A percentile compares a stretch with the other conserved stretches of the same genome.
These are phyloP conservation scores for Microcos paniculata DNA, from an alignment of 345 rosid species.

Conservation along the genomic window DNA sequence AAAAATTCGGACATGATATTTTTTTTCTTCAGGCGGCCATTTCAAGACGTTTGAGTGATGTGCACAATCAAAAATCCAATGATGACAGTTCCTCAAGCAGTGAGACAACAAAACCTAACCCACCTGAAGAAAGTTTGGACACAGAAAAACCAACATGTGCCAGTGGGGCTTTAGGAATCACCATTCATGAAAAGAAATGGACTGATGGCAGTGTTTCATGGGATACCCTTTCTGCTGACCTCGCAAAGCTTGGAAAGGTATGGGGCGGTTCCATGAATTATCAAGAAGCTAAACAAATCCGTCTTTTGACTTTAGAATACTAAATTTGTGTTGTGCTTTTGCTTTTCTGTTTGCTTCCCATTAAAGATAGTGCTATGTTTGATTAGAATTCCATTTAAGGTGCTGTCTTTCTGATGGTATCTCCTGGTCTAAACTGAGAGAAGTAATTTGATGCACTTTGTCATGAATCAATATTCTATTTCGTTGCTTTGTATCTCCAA, in stretches of 20 bases:
- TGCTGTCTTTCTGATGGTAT: neutral
- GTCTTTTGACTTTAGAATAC: neutral
- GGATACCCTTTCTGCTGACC: slow-evolving; percentile 54
- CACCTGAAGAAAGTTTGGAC: slow-evolving; percentile 38
- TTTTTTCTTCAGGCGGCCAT: slow-evolving; percentile 71
- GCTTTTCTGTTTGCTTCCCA: slow-evolving; percentile 1
- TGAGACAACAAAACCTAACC: slow-evolving; percentile 47
- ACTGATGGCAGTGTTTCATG: slow-evolving; percentile 82
- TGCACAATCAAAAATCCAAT: slow-evolving; percentile 40
- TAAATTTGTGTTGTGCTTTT: neutral
- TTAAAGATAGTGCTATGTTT: neutral
- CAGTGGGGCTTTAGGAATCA: slow-evolving; percentile 46
- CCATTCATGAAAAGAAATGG: slow-evolving; percentile 88
- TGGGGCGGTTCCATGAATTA: neutral
- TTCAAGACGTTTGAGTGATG: slow-evolving; percentile 86
- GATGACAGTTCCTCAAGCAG: slow-evolving; percentile 42
- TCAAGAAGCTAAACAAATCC: slow-evolving; percentile 2
- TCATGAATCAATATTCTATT: neutral
- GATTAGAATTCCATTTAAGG: neutral
- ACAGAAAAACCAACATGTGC: slow-evolving; percentile 32
- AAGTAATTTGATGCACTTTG: neutral
- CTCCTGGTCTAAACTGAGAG: neutral
- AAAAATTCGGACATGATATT: neutral
- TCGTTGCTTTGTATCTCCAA: neutral
- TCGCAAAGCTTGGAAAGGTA: slow-evolving; percentile 75